A percentile compares a stretch with the other conserved stretches of the same genome.
Evolutionary conservation across 2,329 filamentous ascomycete species (phyloP).

Genomic region (Xylaria arbuscula): DNA sequence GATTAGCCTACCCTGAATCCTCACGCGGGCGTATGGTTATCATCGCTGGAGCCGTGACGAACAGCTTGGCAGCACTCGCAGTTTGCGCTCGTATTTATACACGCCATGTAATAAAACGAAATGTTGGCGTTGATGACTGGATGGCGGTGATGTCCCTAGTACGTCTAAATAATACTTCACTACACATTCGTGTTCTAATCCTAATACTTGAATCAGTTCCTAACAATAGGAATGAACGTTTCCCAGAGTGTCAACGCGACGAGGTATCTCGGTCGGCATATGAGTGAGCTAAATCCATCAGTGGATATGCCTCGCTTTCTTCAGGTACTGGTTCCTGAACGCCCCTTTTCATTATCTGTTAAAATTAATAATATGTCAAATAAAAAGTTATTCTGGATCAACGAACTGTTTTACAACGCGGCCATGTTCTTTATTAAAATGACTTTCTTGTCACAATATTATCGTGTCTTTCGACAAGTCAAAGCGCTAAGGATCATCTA

Average conservation of each 20-base stretch:
- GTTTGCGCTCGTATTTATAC: not conserved
- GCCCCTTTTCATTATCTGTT: not conserved
- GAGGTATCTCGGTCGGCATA: not conserved
- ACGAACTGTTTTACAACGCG: not conserved
- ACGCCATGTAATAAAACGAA: not conserved
- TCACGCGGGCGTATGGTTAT: not conserved
- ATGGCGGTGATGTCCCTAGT: not conserved
- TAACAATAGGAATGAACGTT: not conserved
- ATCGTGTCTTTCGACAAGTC: not conserved
- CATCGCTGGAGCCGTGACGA: not conserved
- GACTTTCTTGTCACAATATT: slow-evolving; percentile 1
- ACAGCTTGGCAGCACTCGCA: not conserved
- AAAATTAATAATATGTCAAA: not conserved
- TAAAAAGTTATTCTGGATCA: not conserved
- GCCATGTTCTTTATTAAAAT: not conserved
- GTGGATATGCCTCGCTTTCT: not conserved
- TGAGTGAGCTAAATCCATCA: not conserved
- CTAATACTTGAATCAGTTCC: not conserved
- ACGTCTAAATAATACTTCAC: not conserved
- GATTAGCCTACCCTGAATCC: too few species aligned
- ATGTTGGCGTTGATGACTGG: not conserved
- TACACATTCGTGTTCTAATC: not conserved
- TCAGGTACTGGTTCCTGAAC: not conserved
- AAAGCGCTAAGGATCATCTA: slow-evolving; percentile 38
- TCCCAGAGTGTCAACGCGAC: not conserved